Base-by-base conservation (phyloP, 2,329 filamentous ascomycete species). In the Drechslerella coelobrocha region DNA sequence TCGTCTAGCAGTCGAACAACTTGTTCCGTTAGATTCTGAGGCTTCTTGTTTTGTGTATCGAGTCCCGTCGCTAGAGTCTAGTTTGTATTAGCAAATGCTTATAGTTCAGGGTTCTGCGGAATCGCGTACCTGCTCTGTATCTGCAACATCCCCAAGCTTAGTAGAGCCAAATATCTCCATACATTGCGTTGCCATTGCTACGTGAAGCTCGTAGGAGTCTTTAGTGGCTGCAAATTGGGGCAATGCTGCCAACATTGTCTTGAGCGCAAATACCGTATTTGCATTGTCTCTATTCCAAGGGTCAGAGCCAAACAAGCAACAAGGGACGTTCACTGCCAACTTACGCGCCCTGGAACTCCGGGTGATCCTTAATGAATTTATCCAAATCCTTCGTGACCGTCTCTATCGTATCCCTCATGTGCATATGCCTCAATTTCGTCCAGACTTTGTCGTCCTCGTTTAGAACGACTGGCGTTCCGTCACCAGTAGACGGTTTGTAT, bases 381-480 rank as follows among this genome's bases (percentile, higher is more conserved):
- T 92, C 88, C 77, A 99, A 97, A 78, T 97, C 93, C 62, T 87
- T 85, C 83, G 93, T 94, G 71, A 99, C 83, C 79, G 93, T 95
- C 77, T 93, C 90, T 75, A 97, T 92, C 2, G 94, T 94, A 78
- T 97, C 92, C 78, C 96, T 96, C 94, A 99, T 99, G 79, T 99
- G 94, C 56, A 87, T 85, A 80, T 99, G 94, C 60, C 94, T 85
- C 77, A 96, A 96, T 71, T 94, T 90, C 23, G 96, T 88, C 94
- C 94, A 99, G 50, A 99, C 90, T 77, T 88, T 89, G 80, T 99
- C 94, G 76, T 91, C 89, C 74, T 99, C 94, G 29, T 84, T 84
- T 52, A 99, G 89, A 75, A 96, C 92, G 84, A 96, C 89, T 47
- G 97, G 92, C 78, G 95, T 96, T 26, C 88, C 85, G 43, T 88